Base-by-base conservation (phyloP, 345 rosid species). In the sweet orange (Citrus sinensis) region DNA sequence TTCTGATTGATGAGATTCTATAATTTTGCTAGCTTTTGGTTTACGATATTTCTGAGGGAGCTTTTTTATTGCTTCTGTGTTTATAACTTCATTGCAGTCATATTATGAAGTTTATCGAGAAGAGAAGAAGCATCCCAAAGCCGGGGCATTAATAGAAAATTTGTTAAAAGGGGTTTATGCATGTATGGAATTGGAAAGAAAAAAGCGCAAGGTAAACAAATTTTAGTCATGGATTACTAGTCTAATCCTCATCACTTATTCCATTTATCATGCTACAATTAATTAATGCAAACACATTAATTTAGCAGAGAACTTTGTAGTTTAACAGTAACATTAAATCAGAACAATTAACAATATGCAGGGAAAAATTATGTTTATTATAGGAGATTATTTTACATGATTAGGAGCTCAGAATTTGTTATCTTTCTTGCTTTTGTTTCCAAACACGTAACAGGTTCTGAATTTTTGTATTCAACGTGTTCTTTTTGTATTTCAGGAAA, bases 401-500 rank as follows among this genome's bases (percentile, higher is more conserved):
- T 46, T 46, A 54, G 58, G 58, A 17, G 58, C 58, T 17, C 22
- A 19, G 58, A 54, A 54, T 54, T 16, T 54, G 58, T 54, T 5
- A 17, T 54, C 22, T 54, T 54, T 54, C 58, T 54, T 54, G 58
- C 58, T 17, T 17, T 51, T 54, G 58, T 54, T 54, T 54, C 13
- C 58, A 19, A 54, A 54, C 58, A 54, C 58, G 7, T 54, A 17
- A 5, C 22, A 29, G 51, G 51, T 56, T 75, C 22, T 5, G 42
- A 3, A 46, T 19, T 60, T 9, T 51, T 37, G 37, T 61, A 5
- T 46, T 71, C 27, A 16, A 63, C 4, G 24, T 14, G 8, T 24
- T 73, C 58, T 35, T 30, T 62, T 29, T 40, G 5, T 7, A 25
- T 22, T 73, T 24, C 61, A 80, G 83, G 68, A 66, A 74, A 71